Conservation (phyloP, 768 basidiomycete species). For the Mycena pura region DNA sequence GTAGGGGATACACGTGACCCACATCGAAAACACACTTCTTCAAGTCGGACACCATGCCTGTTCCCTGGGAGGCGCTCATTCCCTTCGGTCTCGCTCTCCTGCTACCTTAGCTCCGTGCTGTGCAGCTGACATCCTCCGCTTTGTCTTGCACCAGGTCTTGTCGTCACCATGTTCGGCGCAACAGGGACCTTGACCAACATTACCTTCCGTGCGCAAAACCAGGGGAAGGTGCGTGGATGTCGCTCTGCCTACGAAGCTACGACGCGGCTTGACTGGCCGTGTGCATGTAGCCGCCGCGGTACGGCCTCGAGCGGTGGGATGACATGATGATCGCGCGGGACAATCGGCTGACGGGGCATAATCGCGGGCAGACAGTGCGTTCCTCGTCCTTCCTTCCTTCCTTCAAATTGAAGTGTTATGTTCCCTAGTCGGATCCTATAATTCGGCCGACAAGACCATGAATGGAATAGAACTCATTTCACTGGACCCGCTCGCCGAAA, state of each 20-base stretch:
- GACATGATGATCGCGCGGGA: slow-evolving; percentile 97
- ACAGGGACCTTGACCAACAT: slow-evolving; percentile 87
- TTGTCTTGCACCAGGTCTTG: slow-evolving; percentile 58
- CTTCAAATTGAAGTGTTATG: too few species aligned
- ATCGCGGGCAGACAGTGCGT: slow-evolving; percentile 85
- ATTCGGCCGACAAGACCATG: too few species aligned
- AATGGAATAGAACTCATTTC: too few species aligned
- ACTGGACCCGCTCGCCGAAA: too few species aligned
- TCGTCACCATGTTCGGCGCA: slow-evolving; percentile 88
- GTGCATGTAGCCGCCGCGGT: slow-evolving; percentile 72
- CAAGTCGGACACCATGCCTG: slow-evolving; percentile 69
- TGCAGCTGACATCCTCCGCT: slow-evolving; percentile 16
- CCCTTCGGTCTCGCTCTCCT: slow-evolving; percentile 74
- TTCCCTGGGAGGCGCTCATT: slow-evolving; percentile 97
- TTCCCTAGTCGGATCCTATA: too few species aligned
- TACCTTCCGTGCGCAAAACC: slow-evolving; percentile 82
- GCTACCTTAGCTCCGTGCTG: slow-evolving; percentile 4
- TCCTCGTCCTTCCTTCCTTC: too few species aligned
- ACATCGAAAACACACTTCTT: too few species aligned
- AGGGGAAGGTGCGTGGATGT: slow-evolving; percentile 74
- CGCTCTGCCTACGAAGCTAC: background rate
- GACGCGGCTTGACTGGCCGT: background rate
- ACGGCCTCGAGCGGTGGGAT: slow-evolving; percentile 89
- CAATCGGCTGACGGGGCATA: slow-evolving; percentile 83
- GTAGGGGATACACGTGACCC: too few species aligned